Evolutionary conservation across 257 asterid genomes (phyloP).

Genomic region (Solanum etuberosum): DNA sequence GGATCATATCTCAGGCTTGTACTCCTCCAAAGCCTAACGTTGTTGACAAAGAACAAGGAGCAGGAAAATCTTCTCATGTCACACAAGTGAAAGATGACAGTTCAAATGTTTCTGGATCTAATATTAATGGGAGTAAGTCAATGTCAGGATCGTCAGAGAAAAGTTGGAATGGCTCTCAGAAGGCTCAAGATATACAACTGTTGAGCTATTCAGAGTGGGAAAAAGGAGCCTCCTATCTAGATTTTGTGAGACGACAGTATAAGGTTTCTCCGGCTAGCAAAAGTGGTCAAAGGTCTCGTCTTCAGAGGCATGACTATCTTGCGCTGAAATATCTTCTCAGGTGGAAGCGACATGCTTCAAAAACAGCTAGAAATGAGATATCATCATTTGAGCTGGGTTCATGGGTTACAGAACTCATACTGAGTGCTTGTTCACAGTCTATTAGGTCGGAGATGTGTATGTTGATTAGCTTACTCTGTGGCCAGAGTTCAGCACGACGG

Average conservation of each 20-base stretch:
- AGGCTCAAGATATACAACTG: conserved; percentile 73
- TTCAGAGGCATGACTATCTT: conserved; percentile 68
- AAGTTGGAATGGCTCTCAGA: conserved; percentile 71
- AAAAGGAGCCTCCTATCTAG: conserved; percentile 94
- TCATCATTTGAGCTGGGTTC: conserved; percentile 91
- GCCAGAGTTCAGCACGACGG: conserved; percentile 79
- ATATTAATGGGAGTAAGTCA: conserved; percentile 43
- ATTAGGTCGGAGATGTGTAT: conserved; percentile 98
- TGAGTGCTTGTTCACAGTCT: conserved; percentile 98
- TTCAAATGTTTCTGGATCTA: conserved; percentile 44
- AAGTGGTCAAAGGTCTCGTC: conserved; percentile 74
- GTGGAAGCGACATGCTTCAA: conserved; percentile 84
- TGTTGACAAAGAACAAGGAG: conserved; percentile 61
- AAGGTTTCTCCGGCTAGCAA: conserved; percentile 71
- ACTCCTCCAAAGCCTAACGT: conserved; percentile 96
- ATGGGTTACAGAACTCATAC: conserved; percentile 96
- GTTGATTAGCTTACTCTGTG: conserved; percentile 83
- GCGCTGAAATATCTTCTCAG: conserved; percentile 87
- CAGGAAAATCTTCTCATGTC: conserved; percentile 48
- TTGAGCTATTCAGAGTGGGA: conserved; percentile 98
- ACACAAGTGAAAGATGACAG: conserved; percentile 56
- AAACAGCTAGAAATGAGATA: conserved; percentile 52
- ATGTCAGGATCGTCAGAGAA: conserved; percentile 44
- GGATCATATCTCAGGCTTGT: conserved; percentile 87
- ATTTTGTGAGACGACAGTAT: conserved; percentile 96